These are phyloP conservation scores for Zygotorulaspora sp. DNA, from an alignment of 805 yeast species.

Conservation along the genomic window DNA sequence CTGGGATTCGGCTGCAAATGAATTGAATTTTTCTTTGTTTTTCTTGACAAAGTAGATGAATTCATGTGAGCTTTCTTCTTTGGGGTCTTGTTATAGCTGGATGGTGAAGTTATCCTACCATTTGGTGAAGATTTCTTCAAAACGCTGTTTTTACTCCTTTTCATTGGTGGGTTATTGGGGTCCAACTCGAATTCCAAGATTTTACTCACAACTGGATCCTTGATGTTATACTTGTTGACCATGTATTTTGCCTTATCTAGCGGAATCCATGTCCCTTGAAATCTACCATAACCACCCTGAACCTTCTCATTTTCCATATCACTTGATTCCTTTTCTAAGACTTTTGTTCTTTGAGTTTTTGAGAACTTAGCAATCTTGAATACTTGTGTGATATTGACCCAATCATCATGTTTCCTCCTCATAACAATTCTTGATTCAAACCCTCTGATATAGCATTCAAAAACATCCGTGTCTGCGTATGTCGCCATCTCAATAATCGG, in stretches of 20 bases:
- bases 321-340: constrained; percentile 71
- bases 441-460: constrained; percentile 61
- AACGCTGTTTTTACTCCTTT: constrained; percentile 37
- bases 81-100: constrained; percentile 35
- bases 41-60: constrained; percentile 9
- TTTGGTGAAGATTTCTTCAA: constrained; percentile 32
- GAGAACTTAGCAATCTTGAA: constrained; percentile 73
- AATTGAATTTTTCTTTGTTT: constrained; percentile 14
- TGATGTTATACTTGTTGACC: constrained; percentile 48
- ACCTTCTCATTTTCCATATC: constrained; percentile 68
- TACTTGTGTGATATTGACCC: constrained; percentile 89
- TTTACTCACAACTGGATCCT: constrained; percentile 45
- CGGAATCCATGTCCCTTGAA: constrained; percentile 87
- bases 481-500: constrained; percentile 40
- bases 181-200: constrained; percentile 53
- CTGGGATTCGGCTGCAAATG: constrained; percentile 28
- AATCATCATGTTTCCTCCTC: constrained; percentile 86
- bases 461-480: constrained; percentile 49
- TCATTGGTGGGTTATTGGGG: constrained; percentile 42
- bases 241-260: constrained; percentile 56
- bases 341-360: constrained; percentile 72
- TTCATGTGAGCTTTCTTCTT: constrained; percentile 19
- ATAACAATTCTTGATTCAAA: constrained; percentile 42
- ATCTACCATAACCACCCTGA: constrained; percentile 82
- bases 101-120: constrained; percentile 32